Conservation (phyloP, 176 grass and related monocot genomes). For the Hordeum marinum region DNA sequence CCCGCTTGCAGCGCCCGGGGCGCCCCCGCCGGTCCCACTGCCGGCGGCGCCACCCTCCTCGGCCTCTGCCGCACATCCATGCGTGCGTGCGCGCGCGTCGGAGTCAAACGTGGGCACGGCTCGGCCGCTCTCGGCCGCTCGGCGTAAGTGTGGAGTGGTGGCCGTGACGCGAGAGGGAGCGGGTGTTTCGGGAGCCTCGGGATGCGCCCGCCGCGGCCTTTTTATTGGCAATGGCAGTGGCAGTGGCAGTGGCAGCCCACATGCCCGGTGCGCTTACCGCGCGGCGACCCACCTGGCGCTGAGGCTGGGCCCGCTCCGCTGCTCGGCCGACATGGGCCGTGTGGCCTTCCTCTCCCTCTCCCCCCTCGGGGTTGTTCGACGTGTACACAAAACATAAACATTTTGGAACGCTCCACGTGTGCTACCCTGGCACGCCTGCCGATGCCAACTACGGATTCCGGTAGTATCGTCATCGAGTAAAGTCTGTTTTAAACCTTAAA, state of each 20-base stretch:
- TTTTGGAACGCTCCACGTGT: background rate
- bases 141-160: background rate
- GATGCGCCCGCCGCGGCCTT: slow-evolving; percentile 11
- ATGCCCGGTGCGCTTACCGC: slow-evolving; percentile 16
- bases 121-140: background rate
- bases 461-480: no score
- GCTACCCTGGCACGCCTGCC: background rate
- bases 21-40: background rate
- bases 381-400: background rate
- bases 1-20: slow-evolving; percentile 63
- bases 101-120: background rate
- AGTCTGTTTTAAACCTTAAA: no score
- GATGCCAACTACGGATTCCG: no score
- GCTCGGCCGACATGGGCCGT: slow-evolving; percentile 5
- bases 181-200: background rate
- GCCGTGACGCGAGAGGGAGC: slow-evolving; percentile 1
- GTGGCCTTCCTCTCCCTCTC: background rate
- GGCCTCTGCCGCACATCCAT: slow-evolving; percentile 40
- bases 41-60: background rate
- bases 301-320: background rate
- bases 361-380: background rate
- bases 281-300: background rate
- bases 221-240: slow-evolving; percentile 2
- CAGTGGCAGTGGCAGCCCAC: slow-evolving; percentile 14
- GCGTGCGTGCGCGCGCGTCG: background rate